These are phyloP conservation scores for Salix dunnii DNA, from an alignment of 345 rosid genomes.

Conservation along the genomic window DNA sequence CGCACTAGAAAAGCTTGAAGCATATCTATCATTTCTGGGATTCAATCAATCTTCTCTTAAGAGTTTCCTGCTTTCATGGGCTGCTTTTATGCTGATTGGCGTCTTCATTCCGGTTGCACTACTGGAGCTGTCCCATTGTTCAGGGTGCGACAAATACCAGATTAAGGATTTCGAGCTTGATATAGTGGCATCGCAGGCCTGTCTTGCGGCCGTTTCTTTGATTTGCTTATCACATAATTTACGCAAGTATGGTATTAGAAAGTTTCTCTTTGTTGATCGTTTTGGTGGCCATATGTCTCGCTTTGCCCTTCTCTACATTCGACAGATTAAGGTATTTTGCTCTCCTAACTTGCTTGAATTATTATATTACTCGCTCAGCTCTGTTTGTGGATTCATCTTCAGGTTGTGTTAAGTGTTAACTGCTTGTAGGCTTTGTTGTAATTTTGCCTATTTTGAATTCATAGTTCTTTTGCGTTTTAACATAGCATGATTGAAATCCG, in stretches of 20 bases:
- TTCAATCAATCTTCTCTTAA: constrained; percentile 54
- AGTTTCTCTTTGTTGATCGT: constrained; percentile 76
- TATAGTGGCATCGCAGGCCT: constrained; percentile 73
- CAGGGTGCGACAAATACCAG: constrained; percentile 53
- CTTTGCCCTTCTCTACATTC: constrained; percentile 45
- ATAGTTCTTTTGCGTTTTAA: too few species aligned
- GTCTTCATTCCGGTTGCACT: constrained; percentile 57
- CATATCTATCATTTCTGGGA: constrained; percentile 56
- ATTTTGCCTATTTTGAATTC: too few species aligned
- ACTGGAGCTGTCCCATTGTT: constrained; percentile 56
- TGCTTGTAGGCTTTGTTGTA: too few species aligned
- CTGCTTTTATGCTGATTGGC: constrained; percentile 51
- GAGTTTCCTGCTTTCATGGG: constrained; percentile 58
- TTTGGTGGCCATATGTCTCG: constrained; percentile 49
- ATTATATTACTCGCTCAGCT: too few species aligned
- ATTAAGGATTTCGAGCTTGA: constrained; percentile 66
- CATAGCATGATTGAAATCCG: too few species aligned
- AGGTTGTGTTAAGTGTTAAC: too few species aligned
- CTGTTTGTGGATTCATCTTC: too few species aligned
- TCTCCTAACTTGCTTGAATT: not conserved
- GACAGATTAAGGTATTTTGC: constrained; percentile 58
- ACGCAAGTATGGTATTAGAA: constrained; percentile 68
- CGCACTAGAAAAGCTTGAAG: constrained; percentile 46
- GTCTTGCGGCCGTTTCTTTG: constrained; percentile 72
- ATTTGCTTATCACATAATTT: constrained; percentile 70